Evolutionary conservation across 2,329 filamentous ascomycete species (phyloP).

Genomic region (Pyricularia pennisetigena): DNA sequence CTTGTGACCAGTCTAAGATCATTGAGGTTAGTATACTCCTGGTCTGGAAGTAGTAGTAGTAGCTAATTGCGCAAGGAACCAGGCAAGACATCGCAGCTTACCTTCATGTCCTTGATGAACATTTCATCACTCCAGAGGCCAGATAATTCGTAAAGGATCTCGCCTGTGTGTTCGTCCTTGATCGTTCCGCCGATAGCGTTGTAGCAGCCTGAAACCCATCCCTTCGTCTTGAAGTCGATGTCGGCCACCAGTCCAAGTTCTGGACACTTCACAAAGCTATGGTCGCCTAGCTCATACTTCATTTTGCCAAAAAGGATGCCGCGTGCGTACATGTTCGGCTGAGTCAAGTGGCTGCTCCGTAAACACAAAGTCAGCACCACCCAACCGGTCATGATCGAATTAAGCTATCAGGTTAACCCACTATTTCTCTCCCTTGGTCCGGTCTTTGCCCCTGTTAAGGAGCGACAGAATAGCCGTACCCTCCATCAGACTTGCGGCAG

Average conservation of each 20-base stretch:
- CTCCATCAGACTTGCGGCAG: constrained; percentile 96
- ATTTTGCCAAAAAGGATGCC: constrained; percentile 98
- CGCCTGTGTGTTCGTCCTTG: constrained; percentile 78
- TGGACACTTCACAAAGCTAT: constrained; percentile 85
- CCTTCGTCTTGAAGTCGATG: constrained; percentile 97
- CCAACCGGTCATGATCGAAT: not conserved
- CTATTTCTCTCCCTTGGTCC: constrained; percentile 73
- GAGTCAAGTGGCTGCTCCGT: constrained; percentile 65
- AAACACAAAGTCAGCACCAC: not conserved
- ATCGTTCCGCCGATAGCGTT: constrained; percentile 91
- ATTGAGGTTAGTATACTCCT: constrained; percentile 7
- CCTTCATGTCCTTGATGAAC: constrained; percentile 74
- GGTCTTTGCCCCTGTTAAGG: constrained; percentile 62
- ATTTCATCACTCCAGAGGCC: constrained; percentile 94
- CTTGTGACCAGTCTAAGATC: constrained; percentile 68
- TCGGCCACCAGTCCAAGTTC: constrained; percentile 81
- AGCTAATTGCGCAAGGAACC: not conserved
- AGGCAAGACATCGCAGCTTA: constrained; percentile 20
- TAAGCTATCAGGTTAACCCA: constrained; percentile 34
- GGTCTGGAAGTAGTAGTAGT: not conserved
- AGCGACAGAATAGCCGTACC: constrained; percentile 81
- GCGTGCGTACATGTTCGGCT: constrained; percentile 98
- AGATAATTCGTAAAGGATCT: constrained; percentile 81
- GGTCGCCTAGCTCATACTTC: constrained; percentile 97
- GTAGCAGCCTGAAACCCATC: constrained; percentile 92